Base-by-base conservation (phyloP, 805 yeast species). In the Nakazawaea laoshanensis region DNA sequence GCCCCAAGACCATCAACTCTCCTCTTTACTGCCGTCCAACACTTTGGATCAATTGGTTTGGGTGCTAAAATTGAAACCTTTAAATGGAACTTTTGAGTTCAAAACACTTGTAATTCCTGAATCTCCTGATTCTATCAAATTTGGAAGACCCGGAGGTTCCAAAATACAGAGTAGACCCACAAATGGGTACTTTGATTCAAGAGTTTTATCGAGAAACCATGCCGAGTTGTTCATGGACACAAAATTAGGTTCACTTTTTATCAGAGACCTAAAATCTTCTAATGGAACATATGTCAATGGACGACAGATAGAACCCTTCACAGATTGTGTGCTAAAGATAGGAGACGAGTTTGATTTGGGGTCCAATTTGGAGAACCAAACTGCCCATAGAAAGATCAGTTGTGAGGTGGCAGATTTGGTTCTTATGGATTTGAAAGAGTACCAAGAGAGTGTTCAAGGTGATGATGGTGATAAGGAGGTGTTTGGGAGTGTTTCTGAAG, bases 211-310 rank as follows among this genome's bases (percentile, higher is more conserved):
- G 13, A 65, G 99, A 43, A 92, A 84, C 49, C 99, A 92, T 57
- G 99, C 99, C 0, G 89, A 84, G 47, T 59, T 92, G 41, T 84
- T 73, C 61, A 73, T 87, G 23, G 92, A 84, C 44, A 63, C 73
- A 12, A 53, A 53, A 17, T 13, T 19, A 11, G 23, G 30, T 4
- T 57, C 61, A 38, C 66, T 94, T 14, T 85, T 67, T 65, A 68
- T 92, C 17, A 74, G 78, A 43, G 99, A 92, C 58, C 68, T 87
- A 48, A 86, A 87, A 37, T 81, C 94, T 2, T 82, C 95, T 16
- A 92, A 92, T 55, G 99, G 99, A 7, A 89, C 98, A 0, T 94
- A 81, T 53, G 73, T 92, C 30, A 92, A 92, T 53, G 84, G 77
- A 21, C 64, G 59, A 26, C 77, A 87, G 41, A 65, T 92, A 8